These are phyloP conservation scores for Exophiala calicioides DNA, from an alignment of 2,329 filamentous ascomycete genomes.

Conservation along the genomic window DNA sequence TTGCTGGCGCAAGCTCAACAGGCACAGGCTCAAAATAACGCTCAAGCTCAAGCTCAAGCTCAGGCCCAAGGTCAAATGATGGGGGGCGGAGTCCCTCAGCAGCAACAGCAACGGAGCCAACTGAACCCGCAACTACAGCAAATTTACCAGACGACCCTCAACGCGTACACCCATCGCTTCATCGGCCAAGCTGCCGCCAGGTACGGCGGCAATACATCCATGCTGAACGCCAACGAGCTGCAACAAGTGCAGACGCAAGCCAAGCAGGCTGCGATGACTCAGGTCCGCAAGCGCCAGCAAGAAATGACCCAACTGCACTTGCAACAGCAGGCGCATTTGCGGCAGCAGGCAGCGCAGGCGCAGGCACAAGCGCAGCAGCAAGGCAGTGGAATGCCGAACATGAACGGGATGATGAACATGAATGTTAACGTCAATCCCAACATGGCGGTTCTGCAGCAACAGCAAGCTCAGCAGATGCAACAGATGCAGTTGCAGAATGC, in stretches of 20 bases:
- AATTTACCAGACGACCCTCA: slow-evolving; percentile 17
- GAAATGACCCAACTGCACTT: slow-evolving; percentile 15
- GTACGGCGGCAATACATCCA: slow-evolving; percentile 27
- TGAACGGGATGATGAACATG: slow-evolving; percentile 26
- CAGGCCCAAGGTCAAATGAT: slow-evolving; percentile 26
- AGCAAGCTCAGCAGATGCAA: slow-evolving; percentile 31
- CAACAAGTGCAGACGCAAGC: slow-evolving; percentile 23
- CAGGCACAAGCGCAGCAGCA: slow-evolving; percentile 21
- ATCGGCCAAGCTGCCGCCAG: slow-evolving; percentile 24
- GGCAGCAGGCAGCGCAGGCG: slow-evolving; percentile 17
- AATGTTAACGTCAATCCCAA: slow-evolving; percentile 25
- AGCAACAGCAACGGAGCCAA: slow-evolving; percentile 24
- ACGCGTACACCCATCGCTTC: slow-evolving; percentile 20
- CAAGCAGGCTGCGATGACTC: slow-evolving; percentile 17
- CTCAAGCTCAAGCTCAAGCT: slow-evolving; percentile 11
- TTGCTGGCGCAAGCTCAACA: slow-evolving; percentile 17
- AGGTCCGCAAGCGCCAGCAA: slow-evolving; percentile 19
- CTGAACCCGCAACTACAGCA: slow-evolving; percentile 22
- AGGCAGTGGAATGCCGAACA: slow-evolving; percentile 22
- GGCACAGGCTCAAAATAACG: too few relatives aligned
- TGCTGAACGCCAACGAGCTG: slow-evolving; percentile 24
- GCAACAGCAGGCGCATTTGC: slow-evolving; percentile 15
- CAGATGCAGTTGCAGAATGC: slow-evolving; percentile 30
- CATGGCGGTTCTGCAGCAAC: slow-evolving; percentile 29
- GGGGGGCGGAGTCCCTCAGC: slow-evolving; percentile 16